phyloP scores from a whole-genome alignment of 1,139 yeast genomes.

The Sugiyamaella paludigena region DNA sequence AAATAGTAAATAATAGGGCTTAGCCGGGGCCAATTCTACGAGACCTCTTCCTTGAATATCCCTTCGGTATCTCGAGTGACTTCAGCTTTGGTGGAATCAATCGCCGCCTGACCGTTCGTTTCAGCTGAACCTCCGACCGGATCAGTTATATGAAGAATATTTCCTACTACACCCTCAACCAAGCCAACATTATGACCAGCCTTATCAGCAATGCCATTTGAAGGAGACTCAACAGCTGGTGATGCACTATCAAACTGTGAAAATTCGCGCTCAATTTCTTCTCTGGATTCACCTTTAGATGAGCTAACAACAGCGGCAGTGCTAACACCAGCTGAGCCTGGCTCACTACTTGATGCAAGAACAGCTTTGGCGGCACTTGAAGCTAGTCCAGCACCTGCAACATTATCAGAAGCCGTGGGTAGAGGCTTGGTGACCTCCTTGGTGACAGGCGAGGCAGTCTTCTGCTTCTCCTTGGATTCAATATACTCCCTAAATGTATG shows the following conservation, averaged over 20 bases:
- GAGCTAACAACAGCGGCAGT: not conserved
- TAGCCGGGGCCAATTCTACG: conserved; percentile 4
- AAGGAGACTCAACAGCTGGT: conserved; percentile 21
- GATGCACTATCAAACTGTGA: conserved; percentile 13
- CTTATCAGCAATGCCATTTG: conserved; percentile 14
- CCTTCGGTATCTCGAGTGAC: conserved; percentile 18
- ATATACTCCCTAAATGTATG: conserved; percentile 13
- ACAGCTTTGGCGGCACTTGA: conserved; percentile 21
- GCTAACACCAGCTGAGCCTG: conserved; percentile 4
- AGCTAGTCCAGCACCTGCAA: conserved; percentile 13
- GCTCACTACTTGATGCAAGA: conserved; percentile 2
- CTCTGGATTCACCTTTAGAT: conserved; percentile 7
- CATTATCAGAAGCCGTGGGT: conserved; percentile 19
- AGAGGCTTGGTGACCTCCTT: conserved; percentile 15
- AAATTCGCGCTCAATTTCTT: conserved; percentile 13
- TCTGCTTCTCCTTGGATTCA: conserved; percentile 14
- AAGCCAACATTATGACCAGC: conserved; percentile 5
- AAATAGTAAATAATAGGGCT: conserved; percentile 6
- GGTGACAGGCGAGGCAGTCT: conserved; percentile 4
- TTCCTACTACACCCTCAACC: conserved; percentile 11
- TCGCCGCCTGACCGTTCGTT: not conserved
- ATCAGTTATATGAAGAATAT: conserved; percentile 1
- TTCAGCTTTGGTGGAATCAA: conserved; percentile 7
- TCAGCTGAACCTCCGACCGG: too few species aligned
- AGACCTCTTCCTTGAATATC: conserved; percentile 26